phyloP scores from a whole-genome alignment of 1,284 basidiomycete species.

The Sporisorium graminicola region DNA sequence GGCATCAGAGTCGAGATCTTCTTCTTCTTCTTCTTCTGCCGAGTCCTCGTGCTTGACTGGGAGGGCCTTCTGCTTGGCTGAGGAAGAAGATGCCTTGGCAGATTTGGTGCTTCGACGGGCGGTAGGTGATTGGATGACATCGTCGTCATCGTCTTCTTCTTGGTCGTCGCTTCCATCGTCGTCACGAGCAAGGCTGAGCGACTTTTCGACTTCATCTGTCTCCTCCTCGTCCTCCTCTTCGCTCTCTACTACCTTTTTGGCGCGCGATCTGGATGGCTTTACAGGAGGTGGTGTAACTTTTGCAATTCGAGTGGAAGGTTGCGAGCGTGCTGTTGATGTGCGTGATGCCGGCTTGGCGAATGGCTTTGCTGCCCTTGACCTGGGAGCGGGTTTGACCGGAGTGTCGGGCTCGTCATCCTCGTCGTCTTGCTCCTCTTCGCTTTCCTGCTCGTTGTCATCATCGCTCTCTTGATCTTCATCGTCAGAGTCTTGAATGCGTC shows the following conservation, averaged over 20 bases:
- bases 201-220: conserved; percentile 33
- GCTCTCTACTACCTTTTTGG: conserved; percentile 29
- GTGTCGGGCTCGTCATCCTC: conserved; percentile 32
- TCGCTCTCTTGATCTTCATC: conserved; percentile 27
- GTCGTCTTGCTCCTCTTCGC: conserved; percentile 22
- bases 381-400: conserved; percentile 31
- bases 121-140: conserved; percentile 24
- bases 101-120: conserved; percentile 30
- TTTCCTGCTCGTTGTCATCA: conserved; percentile 12
- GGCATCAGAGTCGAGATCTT: conserved; percentile 21
- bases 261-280: conserved; percentile 31
- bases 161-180: conserved; percentile 14
- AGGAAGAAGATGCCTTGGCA: conserved; percentile 12
- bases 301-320: conserved; percentile 13
- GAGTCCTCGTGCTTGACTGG: conserved; percentile 23
- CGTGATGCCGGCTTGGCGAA: conserved; percentile 19
- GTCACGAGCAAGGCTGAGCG: conserved; percentile 29
- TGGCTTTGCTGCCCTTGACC: conserved; percentile 21
- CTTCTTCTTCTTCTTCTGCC: conserved; percentile 29
- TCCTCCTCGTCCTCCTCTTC: conserved; percentile 31
- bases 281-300: conserved; percentile 17
- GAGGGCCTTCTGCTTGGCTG: conserved; percentile 13
- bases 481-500: conserved; percentile 41
- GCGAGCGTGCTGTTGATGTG: conserved; percentile 16
- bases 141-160: conserved; percentile 21